Percentiles rank a stretch among this genome's conserved stretches.
These are phyloP conservation scores for Medicago arabica DNA, from an alignment of 306 rosid genomes.

Conservation along the genomic window DNA sequence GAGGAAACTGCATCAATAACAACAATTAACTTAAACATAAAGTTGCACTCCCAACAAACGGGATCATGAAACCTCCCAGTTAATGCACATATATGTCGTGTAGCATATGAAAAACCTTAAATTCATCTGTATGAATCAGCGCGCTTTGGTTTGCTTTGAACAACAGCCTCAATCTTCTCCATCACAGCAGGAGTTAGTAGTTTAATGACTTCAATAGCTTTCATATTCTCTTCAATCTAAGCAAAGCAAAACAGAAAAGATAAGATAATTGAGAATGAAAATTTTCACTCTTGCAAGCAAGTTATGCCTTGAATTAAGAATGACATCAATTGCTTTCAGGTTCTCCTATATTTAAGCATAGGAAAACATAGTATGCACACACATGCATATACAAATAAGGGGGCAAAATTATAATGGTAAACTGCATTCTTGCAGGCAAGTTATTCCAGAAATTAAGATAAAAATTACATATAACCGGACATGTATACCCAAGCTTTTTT, in stretches of 20 bases:
- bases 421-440: too few relatives aligned
- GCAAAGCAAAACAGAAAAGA: slow-evolving; percentile 14
- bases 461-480: too few relatives aligned
- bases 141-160: slow-evolving; percentile 95
- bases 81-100: slow-evolving; percentile 42
- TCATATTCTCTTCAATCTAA: slow-evolving; percentile 97
- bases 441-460: too few relatives aligned
- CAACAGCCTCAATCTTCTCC: slow-evolving; percentile 90
- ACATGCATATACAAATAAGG: background rate
- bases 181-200: slow-evolving; percentile 84
- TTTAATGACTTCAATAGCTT: slow-evolving; percentile 84
- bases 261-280: slow-evolving; percentile 3
- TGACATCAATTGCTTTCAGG: background rate
- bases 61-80: slow-evolving; percentile 28
- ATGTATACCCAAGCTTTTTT: too few relatives aligned
- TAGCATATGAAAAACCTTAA: slow-evolving; percentile 16
- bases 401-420: too few relatives aligned
- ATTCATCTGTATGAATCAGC: slow-evolving; percentile 77
- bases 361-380: background rate
- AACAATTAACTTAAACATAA: slow-evolving; percentile 17
- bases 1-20: slow-evolving; percentile 24
- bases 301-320: slow-evolving; percentile 14
- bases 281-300: slow-evolving; percentile 3
- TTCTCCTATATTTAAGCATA: background rate
- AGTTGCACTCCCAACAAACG: slow-evolving; percentile 26